These are phyloP conservation scores for Borovskyia barvae DNA, from an alignment of 208 protist species.

Conservation along the genomic window DNA sequence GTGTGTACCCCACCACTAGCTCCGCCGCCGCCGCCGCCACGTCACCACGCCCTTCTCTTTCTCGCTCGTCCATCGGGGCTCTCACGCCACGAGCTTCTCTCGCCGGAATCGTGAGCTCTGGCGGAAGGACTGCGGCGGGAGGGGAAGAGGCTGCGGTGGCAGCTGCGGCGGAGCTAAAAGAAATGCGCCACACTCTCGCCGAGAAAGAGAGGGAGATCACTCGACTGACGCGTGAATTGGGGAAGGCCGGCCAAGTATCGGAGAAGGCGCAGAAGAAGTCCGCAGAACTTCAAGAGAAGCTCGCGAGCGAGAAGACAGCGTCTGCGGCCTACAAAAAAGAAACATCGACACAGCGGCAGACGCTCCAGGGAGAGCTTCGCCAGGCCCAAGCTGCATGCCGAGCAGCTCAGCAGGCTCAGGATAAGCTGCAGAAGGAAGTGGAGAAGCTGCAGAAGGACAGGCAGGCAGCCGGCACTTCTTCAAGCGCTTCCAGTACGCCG, in stretches of 20 bases:
- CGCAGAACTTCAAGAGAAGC: constrained; percentile 9
- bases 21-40: constrained; percentile 1
- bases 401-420: constrained; percentile 8
- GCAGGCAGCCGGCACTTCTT: neutral
- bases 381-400: constrained; percentile 4
- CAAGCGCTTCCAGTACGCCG: constrained; percentile 4
- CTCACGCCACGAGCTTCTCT: neutral
- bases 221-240: neutral
- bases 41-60: neutral
- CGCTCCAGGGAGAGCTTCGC: constrained; percentile 13
- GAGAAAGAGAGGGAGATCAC: constrained; percentile 17
- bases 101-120: neutral
- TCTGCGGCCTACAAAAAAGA: constrained; percentile 5
- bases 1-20: no score
- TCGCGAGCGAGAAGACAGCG: constrained; percentile 13
- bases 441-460: constrained; percentile 14
- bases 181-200: constrained; percentile 2
- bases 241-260: neutral
- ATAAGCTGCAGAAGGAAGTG: constrained; percentile 21
- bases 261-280: constrained; percentile 4
- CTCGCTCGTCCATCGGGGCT: neutral
- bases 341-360: neutral
- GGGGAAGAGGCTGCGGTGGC: neutral
- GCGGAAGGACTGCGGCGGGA: neutral
- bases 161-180: neutral